Percentiles rank a stretch among this genome's conserved stretches.
These are phyloP conservation scores for Trichothecium roseum DNA, from an alignment of 2,329 filamentous ascomycete genomes.

Conservation along the genomic window DNA sequence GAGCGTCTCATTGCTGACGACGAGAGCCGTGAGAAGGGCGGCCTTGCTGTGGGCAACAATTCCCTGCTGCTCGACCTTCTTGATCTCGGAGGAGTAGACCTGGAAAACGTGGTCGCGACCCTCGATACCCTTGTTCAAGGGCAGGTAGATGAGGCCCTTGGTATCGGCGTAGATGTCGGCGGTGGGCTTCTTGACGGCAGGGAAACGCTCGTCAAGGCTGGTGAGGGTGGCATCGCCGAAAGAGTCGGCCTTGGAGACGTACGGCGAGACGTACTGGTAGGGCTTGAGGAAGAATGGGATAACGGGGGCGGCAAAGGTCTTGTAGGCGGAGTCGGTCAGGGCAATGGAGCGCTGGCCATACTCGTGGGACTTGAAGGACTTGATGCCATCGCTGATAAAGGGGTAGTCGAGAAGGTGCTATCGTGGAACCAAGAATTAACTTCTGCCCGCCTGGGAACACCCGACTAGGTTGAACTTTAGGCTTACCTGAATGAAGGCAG, in stretches of 20 bases:
- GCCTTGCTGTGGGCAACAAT: conserved; percentile 62
- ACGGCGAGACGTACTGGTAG: conserved; percentile 74
- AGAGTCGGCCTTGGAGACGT: conserved; percentile 71
- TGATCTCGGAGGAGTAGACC: conserved; percentile 47
- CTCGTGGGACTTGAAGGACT: conserved; percentile 69
- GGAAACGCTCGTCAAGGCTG: conserved; percentile 60
- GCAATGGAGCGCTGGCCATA: conserved; percentile 76
- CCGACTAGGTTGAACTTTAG: too few species aligned
- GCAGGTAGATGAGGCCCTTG: conserved; percentile 50
- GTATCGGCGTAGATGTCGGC: conserved; percentile 57
- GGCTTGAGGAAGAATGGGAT: conserved; percentile 62
- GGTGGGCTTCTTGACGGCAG: conserved; percentile 65
- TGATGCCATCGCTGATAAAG: conserved; percentile 67
- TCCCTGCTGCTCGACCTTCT: conserved; percentile 54
- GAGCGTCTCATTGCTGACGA: conserved; percentile 56
- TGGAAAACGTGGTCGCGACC: conserved; percentile 50
- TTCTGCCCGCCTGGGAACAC: too few species aligned
- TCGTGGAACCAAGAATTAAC: conserved; percentile 1
- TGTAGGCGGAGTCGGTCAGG: conserved; percentile 64
- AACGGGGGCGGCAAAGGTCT: conserved; percentile 66
- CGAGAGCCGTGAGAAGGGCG: conserved; percentile 53
- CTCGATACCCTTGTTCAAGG: conserved; percentile 50
- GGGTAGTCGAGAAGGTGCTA: conserved; percentile 83
- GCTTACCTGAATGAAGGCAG: conserved; percentile 39
- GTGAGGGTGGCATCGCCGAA: conserved; percentile 63